Evolutionary conservation across 768 basidiomycete species (phyloP).

Genomic region (Boletus vinaceobasis): DNA sequence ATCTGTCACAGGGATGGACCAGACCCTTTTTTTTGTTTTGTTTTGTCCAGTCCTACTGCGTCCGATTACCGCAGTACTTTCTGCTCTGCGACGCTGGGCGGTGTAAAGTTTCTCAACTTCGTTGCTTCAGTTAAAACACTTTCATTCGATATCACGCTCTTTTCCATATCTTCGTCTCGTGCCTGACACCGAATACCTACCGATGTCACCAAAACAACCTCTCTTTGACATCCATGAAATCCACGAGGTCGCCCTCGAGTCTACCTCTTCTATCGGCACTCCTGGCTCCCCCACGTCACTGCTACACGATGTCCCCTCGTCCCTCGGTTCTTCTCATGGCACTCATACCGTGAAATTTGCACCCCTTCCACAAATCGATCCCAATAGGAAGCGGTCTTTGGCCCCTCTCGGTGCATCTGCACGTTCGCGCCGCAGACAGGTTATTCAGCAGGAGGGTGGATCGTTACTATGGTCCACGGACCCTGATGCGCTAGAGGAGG

Average conservation of each 20-base stretch:
- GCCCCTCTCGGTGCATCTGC: slow-evolving; percentile 56
- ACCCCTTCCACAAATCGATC: slow-evolving; percentile 52
- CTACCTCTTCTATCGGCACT: slow-evolving; percentile 14
- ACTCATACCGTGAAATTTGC: slow-evolving; percentile 51
- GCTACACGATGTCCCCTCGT: slow-evolving; percentile 10
- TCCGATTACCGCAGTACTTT: neutral
- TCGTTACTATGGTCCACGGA: slow-evolving; percentile 20
- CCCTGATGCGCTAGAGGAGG: slow-evolving; percentile 26
- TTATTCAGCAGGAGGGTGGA: slow-evolving; percentile 18
- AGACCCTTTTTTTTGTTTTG: too few species aligned
- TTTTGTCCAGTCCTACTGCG: too few species aligned
- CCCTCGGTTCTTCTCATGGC: slow-evolving; percentile 13
- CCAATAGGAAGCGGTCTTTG: slow-evolving; percentile 45
- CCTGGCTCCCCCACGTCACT: slow-evolving; percentile 8
- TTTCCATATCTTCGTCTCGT: slow-evolving; percentile 6
- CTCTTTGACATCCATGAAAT: slow-evolving; percentile 17
- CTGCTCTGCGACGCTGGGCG: slow-evolving; percentile 17
- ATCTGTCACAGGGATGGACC: too few species aligned
- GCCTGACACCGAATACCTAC: neutral
- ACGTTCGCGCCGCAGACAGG: slow-evolving; percentile 26
- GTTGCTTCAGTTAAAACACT: slow-evolving; percentile 1
- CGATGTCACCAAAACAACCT: slow-evolving; percentile 13
- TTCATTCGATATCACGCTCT: slow-evolving; percentile 25
- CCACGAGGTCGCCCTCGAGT: slow-evolving; percentile 16
- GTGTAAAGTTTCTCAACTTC: neutral